Evolutionary conservation across 371 early-diverging fungal genomes (phyloP).

Genomic region (Lichtheimia ornata): DNA sequence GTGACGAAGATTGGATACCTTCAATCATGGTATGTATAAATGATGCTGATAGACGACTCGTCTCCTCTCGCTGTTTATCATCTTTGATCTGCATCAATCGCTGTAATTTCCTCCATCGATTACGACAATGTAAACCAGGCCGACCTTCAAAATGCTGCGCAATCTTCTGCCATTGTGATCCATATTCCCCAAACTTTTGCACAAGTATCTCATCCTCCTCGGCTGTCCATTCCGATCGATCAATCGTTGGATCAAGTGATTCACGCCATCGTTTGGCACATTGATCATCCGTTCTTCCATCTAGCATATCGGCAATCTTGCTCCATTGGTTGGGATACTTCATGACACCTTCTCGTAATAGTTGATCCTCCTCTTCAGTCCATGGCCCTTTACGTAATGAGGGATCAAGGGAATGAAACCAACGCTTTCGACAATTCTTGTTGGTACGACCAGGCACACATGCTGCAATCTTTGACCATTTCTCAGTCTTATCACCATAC

Average conservation of each 20-base stretch:
- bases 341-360: constrained; percentile 68
- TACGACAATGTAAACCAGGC: constrained; percentile 81
- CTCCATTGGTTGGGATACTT: constrained; percentile 78
- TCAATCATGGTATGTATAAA: too few species aligned
- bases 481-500: constrained; percentile 80
- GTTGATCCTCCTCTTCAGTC: constrained; percentile 76
- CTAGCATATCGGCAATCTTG: constrained; percentile 75
- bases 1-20: too few species aligned
- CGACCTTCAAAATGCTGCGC: constrained; percentile 78
- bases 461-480: constrained; percentile 81
- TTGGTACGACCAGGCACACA: constrained; percentile 82
- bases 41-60: constrained; percentile 5
- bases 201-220: constrained; percentile 72
- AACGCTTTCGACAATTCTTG: constrained; percentile 80
- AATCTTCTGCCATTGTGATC: constrained; percentile 85
- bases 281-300: constrained; percentile 83
- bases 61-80: constrained; percentile 30
- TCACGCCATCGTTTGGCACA: constrained; percentile 85
- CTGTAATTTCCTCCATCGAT: constrained; percentile 80
- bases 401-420: constrained; percentile 84
- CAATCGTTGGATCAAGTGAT: constrained; percentile 76
- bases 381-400: constrained; percentile 77
- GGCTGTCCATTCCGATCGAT: constrained; percentile 75
- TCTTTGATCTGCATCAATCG: constrained; percentile 62
- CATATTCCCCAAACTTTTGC: constrained; percentile 67